Evolutionary conservation across 148 eudicot genomes (phyloP).

Genomic region (Cornus florida): DNA sequence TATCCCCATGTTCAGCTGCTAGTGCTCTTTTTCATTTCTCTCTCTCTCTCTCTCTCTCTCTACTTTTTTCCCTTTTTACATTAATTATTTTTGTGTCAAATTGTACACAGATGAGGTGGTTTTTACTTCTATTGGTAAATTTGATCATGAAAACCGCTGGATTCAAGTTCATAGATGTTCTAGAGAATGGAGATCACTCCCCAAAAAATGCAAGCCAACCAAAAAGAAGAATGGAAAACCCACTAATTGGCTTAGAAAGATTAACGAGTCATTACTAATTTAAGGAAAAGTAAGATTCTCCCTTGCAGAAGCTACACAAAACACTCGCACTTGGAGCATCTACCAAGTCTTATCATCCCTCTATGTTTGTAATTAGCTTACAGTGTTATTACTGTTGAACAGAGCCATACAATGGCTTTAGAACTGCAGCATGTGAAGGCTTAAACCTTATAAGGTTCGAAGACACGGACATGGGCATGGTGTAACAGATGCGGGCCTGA

Average conservation of each 20-base stretch:
- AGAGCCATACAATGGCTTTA: background rate
- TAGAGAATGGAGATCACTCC: background rate
- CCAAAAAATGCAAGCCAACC: background rate
- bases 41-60: no score
- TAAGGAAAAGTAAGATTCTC: background rate
- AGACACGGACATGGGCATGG: no score
- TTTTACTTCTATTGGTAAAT: background rate
- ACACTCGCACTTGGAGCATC: background rate
- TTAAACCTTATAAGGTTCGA: no score
- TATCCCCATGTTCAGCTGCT: background rate
- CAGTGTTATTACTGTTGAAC: background rate
- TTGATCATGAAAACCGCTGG: background rate
- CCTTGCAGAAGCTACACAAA: background rate
- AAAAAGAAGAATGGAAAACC: background rate
- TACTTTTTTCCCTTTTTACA: no score
- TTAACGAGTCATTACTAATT: no score
- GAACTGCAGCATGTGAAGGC: background rate
- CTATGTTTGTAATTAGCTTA: background rate
- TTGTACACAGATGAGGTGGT: background rate
- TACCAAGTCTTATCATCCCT: background rate
- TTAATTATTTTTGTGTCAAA: background rate
- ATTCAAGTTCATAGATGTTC: background rate
- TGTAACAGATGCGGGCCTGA: no score
- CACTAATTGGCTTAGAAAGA: no score
- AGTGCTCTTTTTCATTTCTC: no score